These are phyloP conservation scores for Colletotrichum liriopes DNA, from an alignment of 2,329 filamentous ascomycete genomes.

Conservation along the genomic window DNA sequence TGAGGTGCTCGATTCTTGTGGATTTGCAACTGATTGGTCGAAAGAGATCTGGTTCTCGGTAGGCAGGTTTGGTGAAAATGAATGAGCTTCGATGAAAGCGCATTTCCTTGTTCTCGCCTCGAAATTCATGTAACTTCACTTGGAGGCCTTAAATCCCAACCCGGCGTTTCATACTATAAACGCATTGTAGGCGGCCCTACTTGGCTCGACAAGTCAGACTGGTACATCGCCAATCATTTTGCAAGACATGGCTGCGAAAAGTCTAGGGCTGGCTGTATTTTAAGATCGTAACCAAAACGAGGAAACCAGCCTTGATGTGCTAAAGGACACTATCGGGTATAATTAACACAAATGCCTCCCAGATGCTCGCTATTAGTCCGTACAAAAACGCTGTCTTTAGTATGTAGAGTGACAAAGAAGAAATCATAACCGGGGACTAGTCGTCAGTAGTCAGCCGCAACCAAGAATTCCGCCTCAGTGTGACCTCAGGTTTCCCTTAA, in stretches of 20 bases:
- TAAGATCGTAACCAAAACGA: background rate
- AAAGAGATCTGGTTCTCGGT: background rate
- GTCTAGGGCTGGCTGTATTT: background rate
- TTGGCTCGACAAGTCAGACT: background rate
- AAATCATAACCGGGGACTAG: background rate
- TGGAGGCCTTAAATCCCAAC: background rate
- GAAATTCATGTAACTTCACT: background rate
- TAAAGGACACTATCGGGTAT: slow-evolving; percentile 28
- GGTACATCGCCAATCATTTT: background rate
- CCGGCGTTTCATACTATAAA: background rate
- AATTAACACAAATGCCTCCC: slow-evolving; percentile 26
- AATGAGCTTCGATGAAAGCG: background rate
- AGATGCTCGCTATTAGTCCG: background rate
- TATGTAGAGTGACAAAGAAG: background rate
- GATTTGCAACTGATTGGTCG: background rate
- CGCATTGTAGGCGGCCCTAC: background rate
- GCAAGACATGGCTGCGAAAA: background rate
- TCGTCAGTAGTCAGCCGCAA: too few species aligned
- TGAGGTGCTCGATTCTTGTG: background rate
- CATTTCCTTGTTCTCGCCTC: background rate
- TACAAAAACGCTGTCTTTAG: too few species aligned
- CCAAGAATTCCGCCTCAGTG: background rate
- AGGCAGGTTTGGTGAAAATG: background rate
- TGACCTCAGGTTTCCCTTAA: too few species aligned
- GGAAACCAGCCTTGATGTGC: background rate